Base-by-base conservation (phyloP, 345 rosid genomes). In the Bruguiera sexangula region DNA sequence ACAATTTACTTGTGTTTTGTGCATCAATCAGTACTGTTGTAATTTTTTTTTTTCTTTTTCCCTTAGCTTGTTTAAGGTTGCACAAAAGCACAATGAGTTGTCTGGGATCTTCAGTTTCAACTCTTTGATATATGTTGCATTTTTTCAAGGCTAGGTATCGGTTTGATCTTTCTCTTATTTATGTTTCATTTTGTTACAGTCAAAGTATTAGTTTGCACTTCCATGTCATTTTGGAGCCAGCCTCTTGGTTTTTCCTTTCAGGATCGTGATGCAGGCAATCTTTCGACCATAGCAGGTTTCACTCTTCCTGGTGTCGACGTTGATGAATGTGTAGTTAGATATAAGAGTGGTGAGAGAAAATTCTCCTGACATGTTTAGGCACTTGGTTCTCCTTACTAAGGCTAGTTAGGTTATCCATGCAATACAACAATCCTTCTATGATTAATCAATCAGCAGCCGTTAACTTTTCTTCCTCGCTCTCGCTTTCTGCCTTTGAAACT, bases 211-310 rank as follows among this genome's bases (percentile, higher is more conserved):
- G 27, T 27, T 37, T 21, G 22, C 1, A 29, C 18, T 60, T 34
- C 10, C 6, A 34, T 13, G 59, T 37, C 51, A 13, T 9, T 27
- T 21, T 1, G 24, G 11, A 48, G 53, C 50, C 59, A 16, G 51
- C 5, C 24, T 74, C 8, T 24, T 61, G 20, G 6, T 58, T 68
- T 7, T 69, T 18, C 43, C 36, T 34, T 55, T 53, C 69, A 95
- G 97, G 98, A 90, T 65, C 86, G 98, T 22, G 99, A 95, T 78
- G 99, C 96, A 62, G 99, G 98, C 65, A 95, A 95, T 83, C 93
- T 95, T 64, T 82, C 92, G 75, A 92, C 94, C 50, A 87, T 98
- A 82, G 99, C 98, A 27, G 98, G 99, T 52, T 92, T 92, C 76
- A 72, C 93, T 63, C 95, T 95, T 81, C 96, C 98, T 60, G 93